These are phyloP conservation scores for Tolypocladium tundrense DNA, from an alignment of 2,329 filamentous ascomycete species.

Conservation along the genomic window DNA sequence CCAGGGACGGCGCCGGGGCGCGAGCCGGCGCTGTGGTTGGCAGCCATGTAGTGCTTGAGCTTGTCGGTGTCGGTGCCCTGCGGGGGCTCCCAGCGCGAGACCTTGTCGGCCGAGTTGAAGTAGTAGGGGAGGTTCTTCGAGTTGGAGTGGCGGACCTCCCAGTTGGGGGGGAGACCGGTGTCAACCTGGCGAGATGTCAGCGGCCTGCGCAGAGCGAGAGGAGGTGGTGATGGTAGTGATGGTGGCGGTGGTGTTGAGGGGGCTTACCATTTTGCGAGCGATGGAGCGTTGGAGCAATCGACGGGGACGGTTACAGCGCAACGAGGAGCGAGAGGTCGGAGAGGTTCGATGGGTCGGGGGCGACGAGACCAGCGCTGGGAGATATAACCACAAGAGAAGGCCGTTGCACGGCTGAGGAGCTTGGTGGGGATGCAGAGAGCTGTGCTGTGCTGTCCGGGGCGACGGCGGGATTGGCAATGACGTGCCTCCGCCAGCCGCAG, in stretches of 20 bases:
- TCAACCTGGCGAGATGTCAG: slow-evolving; percentile 40
- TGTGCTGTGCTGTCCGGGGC: neutral
- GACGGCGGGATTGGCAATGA: neutral
- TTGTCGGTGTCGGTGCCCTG: slow-evolving; percentile 79
- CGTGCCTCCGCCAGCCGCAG: neutral
- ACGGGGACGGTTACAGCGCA: neutral
- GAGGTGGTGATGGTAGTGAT: neutral
- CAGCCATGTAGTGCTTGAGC: slow-evolving; percentile 89
- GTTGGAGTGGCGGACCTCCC: slow-evolving; percentile 97
- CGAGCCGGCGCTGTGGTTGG: slow-evolving; percentile 59
- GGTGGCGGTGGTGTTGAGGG: neutral
- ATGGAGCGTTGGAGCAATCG: neutral
- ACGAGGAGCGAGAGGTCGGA: neutral
- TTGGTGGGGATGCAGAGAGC: neutral
- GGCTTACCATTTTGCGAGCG: neutral
- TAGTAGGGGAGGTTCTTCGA: slow-evolving; percentile 99
- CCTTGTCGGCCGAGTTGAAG: slow-evolving; percentile 79
- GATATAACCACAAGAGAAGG: neutral
- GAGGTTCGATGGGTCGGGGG: neutral
- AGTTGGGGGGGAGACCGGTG: slow-evolving; percentile 71
- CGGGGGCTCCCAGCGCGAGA: slow-evolving; percentile 93
- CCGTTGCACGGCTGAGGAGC: neutral
- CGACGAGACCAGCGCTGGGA: neutral
- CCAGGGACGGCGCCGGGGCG: slow-evolving; percentile 26
- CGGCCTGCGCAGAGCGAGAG: neutral